Evolutionary conservation across 108 stramenopile genomes (phyloP), one percentile per base, ranked within the genome.

Genomic region (Epipyxis sp.): DNA sequence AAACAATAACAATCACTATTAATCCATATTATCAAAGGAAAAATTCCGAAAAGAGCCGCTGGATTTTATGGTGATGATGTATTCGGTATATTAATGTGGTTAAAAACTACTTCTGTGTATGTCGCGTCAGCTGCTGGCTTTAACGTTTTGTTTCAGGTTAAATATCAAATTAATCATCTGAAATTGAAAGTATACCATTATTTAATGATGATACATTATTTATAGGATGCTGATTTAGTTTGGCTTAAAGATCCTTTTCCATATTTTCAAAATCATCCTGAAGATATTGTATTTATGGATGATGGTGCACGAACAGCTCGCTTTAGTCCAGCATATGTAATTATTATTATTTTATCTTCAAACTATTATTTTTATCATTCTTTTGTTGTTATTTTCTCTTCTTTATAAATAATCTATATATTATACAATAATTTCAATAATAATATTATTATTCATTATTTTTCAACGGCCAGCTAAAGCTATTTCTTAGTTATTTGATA

Each of bases 91-190:
- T 32, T 62, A 39, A 78, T 78, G 78, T 78, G 78, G 78, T 67
- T 78, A 32, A 78, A 78, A 39, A 37, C 32, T 2, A 61, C 78
- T 1, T 40, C 78, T 29, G 78, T 78, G 30, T 78, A 25, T 32
- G 1, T 68, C 27, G 65, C 13, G 1, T 0, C 40, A 1, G 0
- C 0, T 35, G 1, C 62, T 2, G 62, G 62, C 27, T 59, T 34
- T 67, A 1, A 78, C 69, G 78, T 69, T 20, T 37, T 78, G 1
- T 78, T 78, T 45, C 78, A 78, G 46, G 46, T 50, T n/a, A n/a
- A n/a, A n/a, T n/a, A n/a, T 6, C 46, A 20, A 50, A 13, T 20
- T 50, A 20, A 50, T 50, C 46, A 13, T 6, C 46, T 50, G 46
- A 13, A 6, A 13, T 50, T 20, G 20, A 13, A 50, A 13, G 46